Conservation (phyloP, 2,329 filamentous ascomycete species). For the Biscogniauxia sp. region DNA sequence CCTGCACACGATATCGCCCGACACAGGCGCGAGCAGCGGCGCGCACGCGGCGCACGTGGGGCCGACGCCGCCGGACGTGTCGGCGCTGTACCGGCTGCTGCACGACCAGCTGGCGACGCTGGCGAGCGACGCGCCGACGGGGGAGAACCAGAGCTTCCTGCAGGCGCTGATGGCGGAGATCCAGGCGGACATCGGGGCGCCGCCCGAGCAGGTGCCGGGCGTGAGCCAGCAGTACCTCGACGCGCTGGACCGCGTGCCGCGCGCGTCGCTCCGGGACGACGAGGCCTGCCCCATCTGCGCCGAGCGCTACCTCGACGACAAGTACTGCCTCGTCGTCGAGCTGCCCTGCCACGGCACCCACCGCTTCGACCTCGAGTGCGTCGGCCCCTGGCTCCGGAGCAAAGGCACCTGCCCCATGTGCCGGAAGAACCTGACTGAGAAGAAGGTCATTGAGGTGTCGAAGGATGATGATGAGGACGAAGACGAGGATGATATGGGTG, state of each 20-base stretch:
- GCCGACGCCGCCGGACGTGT: conserved; percentile 59
- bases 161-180: conserved; percentile 46
- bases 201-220: conserved; percentile 51
- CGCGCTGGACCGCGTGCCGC: conserved; percentile 55
- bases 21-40: conserved; percentile 29
- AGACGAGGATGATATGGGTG: conserved; percentile 51
- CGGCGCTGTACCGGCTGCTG: conserved; percentile 56
- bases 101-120: conserved; percentile 57
- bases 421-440: conserved; percentile 59
- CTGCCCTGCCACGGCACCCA: conserved; percentile 60
- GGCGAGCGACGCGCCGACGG: conserved; percentile 46
- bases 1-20: conserved; percentile 50
- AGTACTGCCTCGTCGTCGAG: conserved; percentile 61
- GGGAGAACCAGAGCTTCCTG: conserved; percentile 50
- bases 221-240: conserved; percentile 61
- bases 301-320: conserved; percentile 59
- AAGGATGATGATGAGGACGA: conserved; percentile 47
- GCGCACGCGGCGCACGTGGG: conserved; percentile 42
- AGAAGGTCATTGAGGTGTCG: conserved; percentile 40
- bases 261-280: conserved; percentile 47
- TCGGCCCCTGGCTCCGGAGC: conserved; percentile 62
- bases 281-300: conserved; percentile 63
- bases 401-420: conserved; percentile 66
- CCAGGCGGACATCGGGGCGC: conserved; percentile 49
- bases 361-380: conserved; percentile 65